Percentiles rank a stretch among this genome's conserved stretches.
Evolutionary conservation across 768 basidiomycete species (phyloP).

Genomic region (Neoboletus subvelutipes): DNA sequence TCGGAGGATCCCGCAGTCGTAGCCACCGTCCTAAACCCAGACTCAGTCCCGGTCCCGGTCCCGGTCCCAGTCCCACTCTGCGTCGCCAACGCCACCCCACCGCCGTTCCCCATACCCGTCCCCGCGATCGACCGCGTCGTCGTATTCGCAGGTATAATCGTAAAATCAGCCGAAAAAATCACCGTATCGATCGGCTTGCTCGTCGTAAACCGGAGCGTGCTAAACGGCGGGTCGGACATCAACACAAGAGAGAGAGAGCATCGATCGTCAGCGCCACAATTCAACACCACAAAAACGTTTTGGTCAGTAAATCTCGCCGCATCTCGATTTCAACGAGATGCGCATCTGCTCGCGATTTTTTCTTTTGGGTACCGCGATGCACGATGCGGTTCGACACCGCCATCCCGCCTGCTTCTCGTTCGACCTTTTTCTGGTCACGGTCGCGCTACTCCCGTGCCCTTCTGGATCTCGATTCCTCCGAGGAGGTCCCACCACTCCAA

Average conservation of each 20-base stretch:
- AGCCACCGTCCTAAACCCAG: conserved; percentile 2
- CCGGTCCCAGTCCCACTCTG: not conserved
- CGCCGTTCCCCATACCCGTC: not conserved
- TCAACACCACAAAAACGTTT: not conserved
- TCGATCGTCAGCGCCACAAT: conserved; percentile 1
- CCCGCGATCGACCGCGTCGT: not conserved
- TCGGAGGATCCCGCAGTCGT: conserved; percentile 7
- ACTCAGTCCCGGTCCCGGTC: not conserved
- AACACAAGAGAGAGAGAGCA: not conserved
- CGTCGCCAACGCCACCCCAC: conserved; percentile 5
- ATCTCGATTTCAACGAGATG: conserved; percentile 11
- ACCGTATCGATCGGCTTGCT: conserved; percentile 24
- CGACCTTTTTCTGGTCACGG: conserved; percentile 1
- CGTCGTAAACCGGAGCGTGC: conserved; percentile 36
- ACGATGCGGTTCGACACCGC: conserved; percentile 3
- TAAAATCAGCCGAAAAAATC: conserved; percentile 54
- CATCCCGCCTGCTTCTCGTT: conserved; percentile 12
- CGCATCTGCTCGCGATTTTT: not conserved
- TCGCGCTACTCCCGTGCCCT: not conserved
- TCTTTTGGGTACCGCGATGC: not conserved
- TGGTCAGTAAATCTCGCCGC: conserved; percentile 7
- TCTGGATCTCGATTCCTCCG: conserved; percentile 21
- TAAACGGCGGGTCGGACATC: too few species aligned
- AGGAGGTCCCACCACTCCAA: conserved; percentile 3
- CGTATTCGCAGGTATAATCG: conserved; percentile 32